phyloP scores from a whole-genome alignment of 2,329 filamentous ascomycete species.

The Fusarium annulatum region DNA sequence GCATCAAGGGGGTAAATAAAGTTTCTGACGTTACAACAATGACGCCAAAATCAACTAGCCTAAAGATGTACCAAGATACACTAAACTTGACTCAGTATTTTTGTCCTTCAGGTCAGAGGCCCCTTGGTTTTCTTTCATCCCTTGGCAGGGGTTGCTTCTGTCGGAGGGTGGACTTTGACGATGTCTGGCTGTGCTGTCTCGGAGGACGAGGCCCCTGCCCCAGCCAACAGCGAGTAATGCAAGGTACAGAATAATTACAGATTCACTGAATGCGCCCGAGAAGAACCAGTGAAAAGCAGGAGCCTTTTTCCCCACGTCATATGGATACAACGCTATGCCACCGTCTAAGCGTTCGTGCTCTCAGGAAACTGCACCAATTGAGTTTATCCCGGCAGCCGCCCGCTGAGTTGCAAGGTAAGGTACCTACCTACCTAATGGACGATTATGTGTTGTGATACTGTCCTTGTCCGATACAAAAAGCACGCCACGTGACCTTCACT shows the following conservation, averaged over 20 bases:
- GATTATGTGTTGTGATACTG: background rate
- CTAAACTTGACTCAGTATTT: background rate
- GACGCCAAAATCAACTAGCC: background rate
- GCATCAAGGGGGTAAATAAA: background rate
- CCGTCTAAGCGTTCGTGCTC: conserved; percentile 1
- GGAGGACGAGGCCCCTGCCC: conserved; percentile 22
- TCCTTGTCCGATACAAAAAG: background rate
- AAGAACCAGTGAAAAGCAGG: conserved; percentile 4
- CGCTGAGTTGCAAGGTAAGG: background rate
- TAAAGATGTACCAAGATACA: background rate
- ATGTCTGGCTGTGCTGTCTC: conserved; percentile 31
- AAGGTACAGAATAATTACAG: conserved; percentile 35
- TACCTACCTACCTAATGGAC: background rate
- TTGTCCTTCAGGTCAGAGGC: background rate
- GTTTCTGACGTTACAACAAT: background rate
- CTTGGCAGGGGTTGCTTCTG: conserved; percentile 1
- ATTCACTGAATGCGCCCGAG: background rate
- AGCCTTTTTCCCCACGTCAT: background rate
- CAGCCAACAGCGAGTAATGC: conserved; percentile 29
- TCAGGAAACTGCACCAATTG: background rate
- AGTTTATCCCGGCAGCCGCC: background rate
- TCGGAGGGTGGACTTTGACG: conserved; percentile 19
- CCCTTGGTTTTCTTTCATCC: background rate
- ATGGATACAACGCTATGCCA: background rate
- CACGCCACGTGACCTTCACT: conserved; percentile 23